Conservation (phyloP, 352 stramenopile species). For the Phytophthora sp. region DNA sequence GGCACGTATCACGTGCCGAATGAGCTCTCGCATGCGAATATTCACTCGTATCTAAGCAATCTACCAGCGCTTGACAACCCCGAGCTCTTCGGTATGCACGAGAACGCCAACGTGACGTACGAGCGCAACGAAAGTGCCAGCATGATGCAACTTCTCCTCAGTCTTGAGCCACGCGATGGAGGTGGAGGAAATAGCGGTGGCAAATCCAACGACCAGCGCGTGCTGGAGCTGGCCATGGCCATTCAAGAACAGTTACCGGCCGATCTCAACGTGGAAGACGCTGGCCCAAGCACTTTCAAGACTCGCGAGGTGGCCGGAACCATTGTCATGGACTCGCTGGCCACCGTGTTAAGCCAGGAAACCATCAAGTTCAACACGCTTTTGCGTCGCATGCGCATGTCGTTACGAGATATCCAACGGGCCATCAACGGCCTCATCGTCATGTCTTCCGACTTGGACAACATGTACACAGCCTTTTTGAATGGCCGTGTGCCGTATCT, state of each 20-base stretch:
- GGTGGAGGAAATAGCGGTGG: conserved; percentile 65
- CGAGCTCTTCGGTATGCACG: conserved; percentile 96
- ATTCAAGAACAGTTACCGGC: conserved; percentile 68
- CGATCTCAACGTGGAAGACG: conserved; percentile 85
- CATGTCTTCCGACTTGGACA: conserved; percentile 96
- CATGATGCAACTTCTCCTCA: conserved; percentile 91
- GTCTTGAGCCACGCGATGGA: conserved; percentile 88
- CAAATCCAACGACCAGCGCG: conserved; percentile 84
- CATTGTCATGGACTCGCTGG: conserved; percentile 91
- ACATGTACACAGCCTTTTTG: conserved; percentile 95
- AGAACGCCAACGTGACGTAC: conserved; percentile 96
- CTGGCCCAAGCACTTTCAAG: conserved; percentile 92
- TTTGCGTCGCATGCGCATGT: conserved; percentile 81
- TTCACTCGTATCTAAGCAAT: conserved; percentile 84
- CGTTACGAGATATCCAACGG: conserved; percentile 80
- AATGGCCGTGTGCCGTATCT: conserved; percentile 91
- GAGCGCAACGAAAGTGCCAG: conserved; percentile 90
- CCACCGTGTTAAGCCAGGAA: conserved; percentile 93
- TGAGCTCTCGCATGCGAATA: conserved; percentile 45
- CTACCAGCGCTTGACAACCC: conserved; percentile 91
- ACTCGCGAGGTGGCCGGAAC: conserved; percentile 79
- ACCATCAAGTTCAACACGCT: conserved; percentile 96
- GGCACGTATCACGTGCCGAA: conserved; percentile 89
- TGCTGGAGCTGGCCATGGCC: conserved; percentile 76
- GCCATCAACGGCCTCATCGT: conserved; percentile 91